Evolutionary conservation across 805 yeast genomes (phyloP).

Genomic region (Metschnikowia anglica): DNA sequence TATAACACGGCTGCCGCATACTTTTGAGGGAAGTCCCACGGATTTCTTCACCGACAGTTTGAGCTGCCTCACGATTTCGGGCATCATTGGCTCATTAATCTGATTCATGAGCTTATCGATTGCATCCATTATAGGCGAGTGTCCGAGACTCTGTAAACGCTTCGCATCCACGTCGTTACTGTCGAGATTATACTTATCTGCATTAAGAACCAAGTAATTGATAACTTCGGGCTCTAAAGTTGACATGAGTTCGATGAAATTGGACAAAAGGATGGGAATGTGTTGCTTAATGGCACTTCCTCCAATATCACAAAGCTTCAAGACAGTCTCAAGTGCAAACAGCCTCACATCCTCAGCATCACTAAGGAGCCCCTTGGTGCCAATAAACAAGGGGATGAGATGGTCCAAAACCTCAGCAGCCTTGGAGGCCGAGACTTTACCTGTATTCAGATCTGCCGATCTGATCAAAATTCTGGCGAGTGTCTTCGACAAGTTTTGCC

Average conservation of each 20-base stretch:
- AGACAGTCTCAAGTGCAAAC: conserved; percentile 73
- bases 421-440: conserved; percentile 34
- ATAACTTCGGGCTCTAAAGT: conserved; percentile 88
- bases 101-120: conserved; percentile 67
- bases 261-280: conserved; percentile 65
- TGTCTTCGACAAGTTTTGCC: conserved; percentile 61
- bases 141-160: conserved; percentile 67
- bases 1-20: conserved; percentile 74
- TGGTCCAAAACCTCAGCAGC: conserved; percentile 50
- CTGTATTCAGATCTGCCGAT: conserved; percentile 48
- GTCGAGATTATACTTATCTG: conserved; percentile 78
- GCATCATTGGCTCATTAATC: conserved; percentile 50
- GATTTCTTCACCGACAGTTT: conserved; percentile 60
- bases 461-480: conserved; percentile 63
- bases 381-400: conserved; percentile 76
- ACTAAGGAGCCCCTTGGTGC: conserved; percentile 74
- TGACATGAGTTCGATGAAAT: conserved; percentile 71
- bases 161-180: conserved; percentile 73
- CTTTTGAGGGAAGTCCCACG: conserved; percentile 89
- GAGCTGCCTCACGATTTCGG: conserved; percentile 49
- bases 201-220: conserved; percentile 82
- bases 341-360: conserved; percentile 82
- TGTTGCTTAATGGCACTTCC: conserved; percentile 63
- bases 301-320: conserved; percentile 65
- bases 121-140: conserved; percentile 88